A percentile compares a stretch with the other conserved stretches of the same genome.
phyloP scores from a whole-genome alignment of 202 grass and related monocot species.

The Digitaria exilis region DNA sequence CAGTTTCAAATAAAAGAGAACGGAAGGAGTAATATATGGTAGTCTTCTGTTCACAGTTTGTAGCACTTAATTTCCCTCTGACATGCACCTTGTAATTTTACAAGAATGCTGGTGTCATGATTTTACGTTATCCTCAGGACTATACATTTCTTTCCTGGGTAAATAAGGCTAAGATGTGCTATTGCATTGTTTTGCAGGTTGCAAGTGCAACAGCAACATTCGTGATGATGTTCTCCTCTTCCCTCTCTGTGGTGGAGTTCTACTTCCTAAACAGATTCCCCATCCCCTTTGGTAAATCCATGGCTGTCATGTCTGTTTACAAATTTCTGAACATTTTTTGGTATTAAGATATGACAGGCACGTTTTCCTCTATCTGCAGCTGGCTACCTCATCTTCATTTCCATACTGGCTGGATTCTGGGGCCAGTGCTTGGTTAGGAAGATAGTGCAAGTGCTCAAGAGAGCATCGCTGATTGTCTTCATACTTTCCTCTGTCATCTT shows the following conservation, averaged over 20 bases:
- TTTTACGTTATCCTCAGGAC: background rate
- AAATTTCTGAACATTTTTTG: background rate
- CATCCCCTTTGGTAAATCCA: conserved; percentile 74
- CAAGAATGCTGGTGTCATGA: background rate
- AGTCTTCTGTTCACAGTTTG: background rate
- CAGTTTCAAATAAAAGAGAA: too few species aligned
- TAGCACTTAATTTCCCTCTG: background rate
- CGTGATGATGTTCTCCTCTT: conserved; percentile 99
- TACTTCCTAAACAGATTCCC: conserved; percentile 92
- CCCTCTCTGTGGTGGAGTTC: conserved; percentile 93
- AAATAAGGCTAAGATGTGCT: background rate
- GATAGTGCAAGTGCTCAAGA: conserved; percentile 71
- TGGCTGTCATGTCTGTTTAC: background rate
- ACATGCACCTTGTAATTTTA: background rate
- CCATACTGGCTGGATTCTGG: conserved; percentile 94
- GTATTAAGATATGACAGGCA: background rate
- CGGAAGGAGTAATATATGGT: conserved; percentile 2
- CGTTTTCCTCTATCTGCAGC: conserved; percentile 53
- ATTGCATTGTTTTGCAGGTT: conserved; percentile 55
- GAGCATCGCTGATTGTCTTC: conserved; percentile 90
- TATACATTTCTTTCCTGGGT: background rate
- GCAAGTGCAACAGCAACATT: conserved; percentile 99
- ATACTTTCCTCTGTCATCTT: conserved; percentile 98
- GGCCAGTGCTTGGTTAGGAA: conserved; percentile 88
- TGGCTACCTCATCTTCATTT: conserved; percentile 73